Evolutionary conservation across 2,329 filamentous ascomycete genomes (phyloP), one percentile per base, ranked within the genome.

Genomic region (Pyrenophora tritici-repentis): DNA sequence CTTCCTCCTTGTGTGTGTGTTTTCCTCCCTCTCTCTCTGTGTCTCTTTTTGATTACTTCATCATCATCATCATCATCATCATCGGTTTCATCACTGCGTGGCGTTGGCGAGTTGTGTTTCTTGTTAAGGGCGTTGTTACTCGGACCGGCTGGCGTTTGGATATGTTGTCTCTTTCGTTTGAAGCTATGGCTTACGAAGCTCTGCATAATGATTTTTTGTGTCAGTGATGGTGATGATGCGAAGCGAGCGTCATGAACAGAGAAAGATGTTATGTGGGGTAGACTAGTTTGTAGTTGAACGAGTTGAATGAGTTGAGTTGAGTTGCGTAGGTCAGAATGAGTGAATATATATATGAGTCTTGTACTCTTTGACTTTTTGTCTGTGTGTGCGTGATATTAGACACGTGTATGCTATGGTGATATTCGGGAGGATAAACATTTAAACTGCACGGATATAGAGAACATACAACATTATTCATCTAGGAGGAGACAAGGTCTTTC

Each of bases 201-300:
- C 58, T 61, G 58, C 58, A 50, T 67, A 66, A 68, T 68, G 65
- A 65, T 51, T 58, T 29, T 29, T 13, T 3, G 26, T 3, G 26
- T 29, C 24, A 61, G 54, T 55, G 46, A 38, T 36, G 53, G 47
- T 40, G 18, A 20, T 20, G 18, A 20, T 20, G 18, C 18, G 55
- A 37, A 39, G 49, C 24, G 22, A 39, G 49, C 24, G 22, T 51
- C 26, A 42, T 44, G 43, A 35, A 33, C 31, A 51, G 47, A 50
- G 42, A 20, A 20, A 13, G 24, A 29, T 29, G 40, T 40, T 47
- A 42, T 39, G 26, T 35, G 16, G 38, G 36, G 49, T 24, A 10
- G 4, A 5, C 26, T 7, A 29, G 4, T 7, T 29, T 12, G 24
- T 8, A 29, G n/a, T n/a, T n/a, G n/a, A n/a, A n/a, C n/a, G 3